Conservation (phyloP, 2,329 filamentous ascomycete genomes). For the Bisporella sp. region DNA sequence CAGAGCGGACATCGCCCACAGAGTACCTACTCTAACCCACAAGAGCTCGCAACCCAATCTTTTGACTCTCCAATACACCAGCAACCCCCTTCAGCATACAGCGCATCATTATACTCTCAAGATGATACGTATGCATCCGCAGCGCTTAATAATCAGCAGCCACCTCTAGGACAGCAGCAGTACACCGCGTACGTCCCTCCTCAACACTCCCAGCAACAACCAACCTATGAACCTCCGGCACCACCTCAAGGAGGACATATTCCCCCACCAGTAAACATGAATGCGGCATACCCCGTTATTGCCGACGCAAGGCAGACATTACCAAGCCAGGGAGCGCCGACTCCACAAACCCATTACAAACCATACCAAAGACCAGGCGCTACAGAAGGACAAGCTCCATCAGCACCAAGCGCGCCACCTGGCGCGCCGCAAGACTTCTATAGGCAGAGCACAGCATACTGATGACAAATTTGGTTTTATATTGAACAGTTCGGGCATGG, state of each 20-base stretch:
- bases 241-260: slow-evolving; percentile 22
- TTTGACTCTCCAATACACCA: slow-evolving; percentile 65
- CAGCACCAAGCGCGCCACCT: slow-evolving; percentile 40
- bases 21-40: slow-evolving; percentile 64
- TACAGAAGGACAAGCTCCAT: slow-evolving; percentile 19
- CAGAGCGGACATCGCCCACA: slow-evolving; percentile 48
- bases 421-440: slow-evolving; percentile 44
- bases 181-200: slow-evolving; percentile 24
- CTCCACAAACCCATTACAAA: slow-evolving; percentile 42
- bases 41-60: slow-evolving; percentile 70
- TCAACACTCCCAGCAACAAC: slow-evolving; percentile 15
- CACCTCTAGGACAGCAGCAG: slow-evolving; percentile 19
- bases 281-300: slow-evolving; percentile 19
- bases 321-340: slow-evolving; percentile 37
- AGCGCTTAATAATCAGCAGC: slow-evolving; percentile 14
- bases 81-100: slow-evolving; percentile 32
- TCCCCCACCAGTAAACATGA: slow-evolving; percentile 18
- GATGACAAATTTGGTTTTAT: too few relatives aligned
- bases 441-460: slow-evolving; percentile 34
- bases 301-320: slow-evolving; percentile 42
- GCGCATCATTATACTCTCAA: slow-evolving; percentile 21
- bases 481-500: too few relatives aligned
- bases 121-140: slow-evolving; percentile 23
- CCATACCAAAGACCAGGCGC: slow-evolving; percentile 38
- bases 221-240: slow-evolving; percentile 21